A percentile compares a stretch with the other conserved stretches of the same genome.
Evolutionary conservation across 768 basidiomycete genomes (phyloP).

Genomic region (Astraeus odoratus): DNA sequence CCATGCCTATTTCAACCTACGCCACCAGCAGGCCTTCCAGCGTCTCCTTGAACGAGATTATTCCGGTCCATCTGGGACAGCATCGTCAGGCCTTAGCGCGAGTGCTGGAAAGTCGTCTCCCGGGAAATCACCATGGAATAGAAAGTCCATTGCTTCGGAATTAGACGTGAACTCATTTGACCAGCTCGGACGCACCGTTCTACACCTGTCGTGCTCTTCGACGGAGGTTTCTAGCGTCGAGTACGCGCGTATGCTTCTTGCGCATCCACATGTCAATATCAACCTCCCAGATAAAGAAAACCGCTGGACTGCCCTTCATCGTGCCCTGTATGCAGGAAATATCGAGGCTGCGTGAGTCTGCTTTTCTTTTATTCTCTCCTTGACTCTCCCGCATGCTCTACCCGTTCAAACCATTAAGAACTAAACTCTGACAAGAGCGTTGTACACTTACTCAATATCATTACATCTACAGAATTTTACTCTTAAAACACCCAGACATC

Average conservation of each 20-base stretch:
- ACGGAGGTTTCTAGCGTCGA: slow-evolving; percentile 58
- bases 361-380: background rate
- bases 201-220: slow-evolving; percentile 75
- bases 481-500: slow-evolving; percentile 68
- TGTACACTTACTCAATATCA: background rate
- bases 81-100: slow-evolving; percentile 26
- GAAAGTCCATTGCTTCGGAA: slow-evolving; percentile 31
- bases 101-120: slow-evolving; percentile 28
- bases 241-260: slow-evolving; percentile 70
- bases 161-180: slow-evolving; percentile 70
- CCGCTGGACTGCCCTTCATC: slow-evolving; percentile 87
- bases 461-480: slow-evolving; percentile 49
- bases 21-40: slow-evolving; percentile 71
- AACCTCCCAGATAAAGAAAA: slow-evolving; percentile 80
- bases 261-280: slow-evolving; percentile 68
- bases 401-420: slow-evolving; percentile 2
- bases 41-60: slow-evolving; percentile 53
- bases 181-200: slow-evolving; percentile 63
- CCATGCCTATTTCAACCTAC: slow-evolving; percentile 67
- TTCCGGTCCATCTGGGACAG: slow-evolving; percentile 27
- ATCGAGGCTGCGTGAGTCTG: slow-evolving; percentile 55
- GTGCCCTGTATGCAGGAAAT: slow-evolving; percentile 78
- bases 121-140: slow-evolving; percentile 54
- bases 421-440: slow-evolving; percentile 1
- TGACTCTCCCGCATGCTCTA: background rate